Evolutionary conservation across 257 asterid species (phyloP), one percentile per base, ranked within the genome.

Genomic region (Gynochthodes officinalis): DNA sequence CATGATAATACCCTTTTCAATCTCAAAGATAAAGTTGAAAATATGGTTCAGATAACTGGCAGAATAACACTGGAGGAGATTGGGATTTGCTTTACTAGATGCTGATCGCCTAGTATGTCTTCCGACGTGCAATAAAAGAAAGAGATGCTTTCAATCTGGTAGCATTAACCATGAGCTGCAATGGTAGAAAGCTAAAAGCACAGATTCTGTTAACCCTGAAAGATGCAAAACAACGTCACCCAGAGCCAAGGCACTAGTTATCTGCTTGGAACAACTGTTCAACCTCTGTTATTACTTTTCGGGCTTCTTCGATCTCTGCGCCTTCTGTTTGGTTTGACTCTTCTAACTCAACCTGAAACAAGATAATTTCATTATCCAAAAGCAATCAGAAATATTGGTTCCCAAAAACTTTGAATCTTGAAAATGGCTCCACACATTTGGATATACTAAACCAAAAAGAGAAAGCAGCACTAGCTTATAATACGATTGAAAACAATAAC

Each of bases 271-370:
- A 82, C 44, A 87, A 52, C 70, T 83, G 82, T 62, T 85, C 96
- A 63, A 86, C 86, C 78, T 90, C 91, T 32, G 79, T 2, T 64
- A 90, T 77, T 76, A 79, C 73, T 76, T 69, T 80, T 53, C 75
- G 88, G 55, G 98, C 98, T 77, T 92, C 98, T 64, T 87, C 90
- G 62, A 90, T 72, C 79, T 92, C 98, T 23, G 84, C 73, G 66
- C 92, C 86, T 69, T 82, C 92, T 60, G 86, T 86, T 77, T 83
- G 73, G 53, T 86, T 86, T 0, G 88, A 82, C 82, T 92, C 96
- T 77, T 88, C 93, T 72, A 88, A 67, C 82, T 88, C 94, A 75
- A 40, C 91, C 98, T 92, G 89, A 55, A 80, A 65, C 70, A 62
- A 39, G 53, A 63, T 62, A 33, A 25, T 2, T 2, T 21, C 16